Base-by-base conservation (phyloP, 257 asterid genomes). In the Nicotiana benthamiana region DNA sequence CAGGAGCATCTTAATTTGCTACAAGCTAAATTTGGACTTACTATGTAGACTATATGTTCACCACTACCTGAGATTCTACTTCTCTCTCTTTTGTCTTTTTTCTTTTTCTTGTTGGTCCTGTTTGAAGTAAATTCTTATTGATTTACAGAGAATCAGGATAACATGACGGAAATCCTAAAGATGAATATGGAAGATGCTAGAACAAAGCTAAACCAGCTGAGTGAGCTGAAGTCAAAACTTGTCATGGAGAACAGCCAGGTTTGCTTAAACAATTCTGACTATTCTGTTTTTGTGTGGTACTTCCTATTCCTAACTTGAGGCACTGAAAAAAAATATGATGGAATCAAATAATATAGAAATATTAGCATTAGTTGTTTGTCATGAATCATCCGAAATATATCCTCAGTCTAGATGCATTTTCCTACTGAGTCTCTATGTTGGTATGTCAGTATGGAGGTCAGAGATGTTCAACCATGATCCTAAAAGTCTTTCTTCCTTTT, bases 241-340 rank as follows among this genome's bases (percentile, higher is more conserved):
- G 83, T 85, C 75, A 66, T 80, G 83, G 89, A 90, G 88, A 88
- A 89, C 75, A 57, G 61, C 75, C 82, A 91, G 98, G 98, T 94
- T 48, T 76, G 86, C 81, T 24, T 84, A 83, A 78, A 67, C 84
- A 80, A 83, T 79, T 77, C 80, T 75, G 83, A 76, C 60, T 28
- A 20, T 22, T 64, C 70, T 32, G 24, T 75, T 75, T 79, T 68
- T 78, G 66, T 74, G 79, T 17, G 60, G 26, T 68, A 65, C 46
- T 30, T 74, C 61, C 65, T 57, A 0, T 51, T 51, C 56, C 56
- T 51, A 20, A 13, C 13, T 22, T 46, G 15, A 22, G 22, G 20
- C 18, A 43, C 77, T 43, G 59, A 43, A 22, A 59, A 70, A 43
- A 20, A 8, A 70, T n/a, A n/a, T 20, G 54, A 70, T 36, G 46